Base-by-base conservation (phyloP, 768 basidiomycete species). In the Tulasnella sp. region DNA sequence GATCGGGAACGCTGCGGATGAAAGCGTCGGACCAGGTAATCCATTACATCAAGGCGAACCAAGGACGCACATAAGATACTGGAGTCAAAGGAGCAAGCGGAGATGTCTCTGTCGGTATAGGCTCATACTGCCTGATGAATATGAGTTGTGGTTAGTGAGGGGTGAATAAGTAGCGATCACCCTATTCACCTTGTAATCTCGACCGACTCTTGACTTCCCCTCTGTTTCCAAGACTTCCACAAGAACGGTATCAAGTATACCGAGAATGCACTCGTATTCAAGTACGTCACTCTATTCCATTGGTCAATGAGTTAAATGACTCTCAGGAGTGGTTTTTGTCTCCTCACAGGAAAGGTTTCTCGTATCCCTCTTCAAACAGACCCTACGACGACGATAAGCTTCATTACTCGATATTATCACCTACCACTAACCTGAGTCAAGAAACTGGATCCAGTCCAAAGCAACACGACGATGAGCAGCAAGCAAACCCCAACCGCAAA, bases 391-490 rank as follows among this genome's bases (percentile, higher is more conserved):
- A 12, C 8, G 9, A 40, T 53, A 4, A 42, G 48, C 57, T 34
- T 48, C 19, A 47, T 53, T 27, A 56, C 25, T 12, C 37, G 22
- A 31, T 37, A 37, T 44, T 27, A 40, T 33, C 49, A 34, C 22
- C 32, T n/a, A 25, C 1, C 43, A 25, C 54, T 37, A 57, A 81
- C 85, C 73, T 89, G 84, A 9, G 83, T 91, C 34, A 93, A 70
- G 60, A 91, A 93, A 64, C 82, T 92, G 41, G 83, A 84, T 9
- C 72, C 66, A 13, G 91, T 93, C 92, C 92, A 96, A 10, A 95
- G 72, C 31, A 86, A 55, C 32, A 89, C 87, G 45, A 92, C 88
- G 16, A 78, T 52, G 2, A 88, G 62, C 19, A 91, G 74, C 37
- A 90, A 67, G 24, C 67, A 67, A 46, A 90, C 78, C 45, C 88